phyloP scores from a whole-genome alignment of 306 rosid species.

The Heteromeles arbutifolia region DNA sequence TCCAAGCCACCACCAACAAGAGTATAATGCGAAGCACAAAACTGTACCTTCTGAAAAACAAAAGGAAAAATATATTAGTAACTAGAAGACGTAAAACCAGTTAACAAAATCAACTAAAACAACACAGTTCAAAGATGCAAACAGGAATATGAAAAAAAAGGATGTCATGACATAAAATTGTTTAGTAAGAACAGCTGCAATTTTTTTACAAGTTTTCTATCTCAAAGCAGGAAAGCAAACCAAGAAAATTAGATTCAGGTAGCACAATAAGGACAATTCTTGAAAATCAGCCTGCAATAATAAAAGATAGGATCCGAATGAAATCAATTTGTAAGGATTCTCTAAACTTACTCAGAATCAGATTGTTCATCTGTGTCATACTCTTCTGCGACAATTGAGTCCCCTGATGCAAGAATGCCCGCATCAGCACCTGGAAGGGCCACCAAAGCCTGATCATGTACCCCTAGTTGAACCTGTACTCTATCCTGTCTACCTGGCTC shows the following conservation, averaged over 20 bases:
- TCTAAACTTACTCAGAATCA: slow-evolving; percentile 84
- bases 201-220: background rate
- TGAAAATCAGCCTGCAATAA: background rate
- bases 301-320: too few species aligned
- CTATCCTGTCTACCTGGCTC: slow-evolving; percentile 87
- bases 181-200: background rate
- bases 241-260: background rate
- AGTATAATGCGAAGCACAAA: slow-evolving; percentile 89
- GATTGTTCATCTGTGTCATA: slow-evolving; percentile 79
- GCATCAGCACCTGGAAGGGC: slow-evolving; percentile 53
- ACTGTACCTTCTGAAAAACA: slow-evolving; percentile 55
- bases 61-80: slow-evolving; percentile 1
- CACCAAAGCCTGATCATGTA: slow-evolving; percentile 55
- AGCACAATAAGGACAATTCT: background rate
- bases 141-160: background rate
- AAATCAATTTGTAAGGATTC: background rate
- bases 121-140: background rate
- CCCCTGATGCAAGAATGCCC: slow-evolving; percentile 39
- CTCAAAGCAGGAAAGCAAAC: background rate
- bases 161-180: background rate
- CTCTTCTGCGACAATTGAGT: slow-evolving; percentile 48
- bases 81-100: slow-evolving; percentile 1
- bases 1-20: slow-evolving; percentile 93
- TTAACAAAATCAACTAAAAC: background rate
- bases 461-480: slow-evolving; percentile 57